Conservation (phyloP, 1,139 yeast genomes). For the Magnusiomyces ingens region DNA sequence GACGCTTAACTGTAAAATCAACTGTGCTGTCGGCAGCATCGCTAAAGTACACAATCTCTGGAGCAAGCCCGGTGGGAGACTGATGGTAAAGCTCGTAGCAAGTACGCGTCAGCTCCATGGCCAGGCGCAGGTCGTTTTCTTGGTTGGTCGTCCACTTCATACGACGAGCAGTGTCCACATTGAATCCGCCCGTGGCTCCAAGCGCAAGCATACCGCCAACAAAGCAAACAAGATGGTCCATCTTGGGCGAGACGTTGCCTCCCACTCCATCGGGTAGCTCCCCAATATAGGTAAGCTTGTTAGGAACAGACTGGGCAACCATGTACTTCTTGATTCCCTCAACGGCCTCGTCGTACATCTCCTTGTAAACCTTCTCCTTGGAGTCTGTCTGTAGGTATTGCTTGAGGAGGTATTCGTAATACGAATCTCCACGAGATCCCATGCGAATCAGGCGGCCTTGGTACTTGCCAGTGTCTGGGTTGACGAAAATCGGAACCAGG, state of each 20-base stretch:
- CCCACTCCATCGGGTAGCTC: constrained; percentile 71
- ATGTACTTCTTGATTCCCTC: constrained; percentile 66
- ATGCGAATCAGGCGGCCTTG: constrained; percentile 61
- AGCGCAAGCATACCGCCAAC: constrained; percentile 85
- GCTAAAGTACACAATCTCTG: constrained; percentile 84
- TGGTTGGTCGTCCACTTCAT: constrained; percentile 41
- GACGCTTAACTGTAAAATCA: constrained; percentile 64
- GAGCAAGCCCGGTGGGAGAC: constrained; percentile 69
- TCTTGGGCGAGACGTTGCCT: constrained; percentile 54
- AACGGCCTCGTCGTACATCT: constrained; percentile 72
- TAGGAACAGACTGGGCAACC: constrained; percentile 56
- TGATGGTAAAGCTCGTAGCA: constrained; percentile 81
- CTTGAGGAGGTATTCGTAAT: constrained; percentile 82
- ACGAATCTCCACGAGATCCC: constrained; percentile 91
- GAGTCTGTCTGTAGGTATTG: constrained; percentile 75
- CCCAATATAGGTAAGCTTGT: constrained; percentile 62
- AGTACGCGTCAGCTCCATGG: constrained; percentile 67
- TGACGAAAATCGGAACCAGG: constrained; percentile 71
- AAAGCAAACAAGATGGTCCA: constrained; percentile 94
- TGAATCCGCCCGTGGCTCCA: constrained; percentile 78
- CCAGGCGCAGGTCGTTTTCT: constrained; percentile 58
- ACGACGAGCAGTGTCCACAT: constrained; percentile 46
- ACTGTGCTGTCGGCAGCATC: constrained; percentile 29
- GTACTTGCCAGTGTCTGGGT: constrained; percentile 68
- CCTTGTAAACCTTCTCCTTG: constrained; percentile 53